Percentiles rank a stretch among this genome's conserved stretches.
Evolutionary conservation across 352 stramenopile species (phyloP).

Genomic region (Phytophthora europaea): DNA sequence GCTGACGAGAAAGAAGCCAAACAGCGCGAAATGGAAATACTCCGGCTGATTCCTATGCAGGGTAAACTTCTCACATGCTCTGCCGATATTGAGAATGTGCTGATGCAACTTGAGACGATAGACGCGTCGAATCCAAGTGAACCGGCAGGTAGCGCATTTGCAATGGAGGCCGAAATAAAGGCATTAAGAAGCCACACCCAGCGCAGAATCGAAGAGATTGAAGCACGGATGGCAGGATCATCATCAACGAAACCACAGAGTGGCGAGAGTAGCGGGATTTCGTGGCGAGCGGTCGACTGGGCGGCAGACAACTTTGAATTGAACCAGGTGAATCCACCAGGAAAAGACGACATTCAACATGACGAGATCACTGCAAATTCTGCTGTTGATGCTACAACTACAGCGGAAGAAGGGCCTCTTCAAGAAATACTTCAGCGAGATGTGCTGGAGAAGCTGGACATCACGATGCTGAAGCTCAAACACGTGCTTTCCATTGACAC

Average conservation of each 20-base stretch:
- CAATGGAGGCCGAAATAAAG: constrained; percentile 28
- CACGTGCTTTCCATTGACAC: constrained; percentile 60
- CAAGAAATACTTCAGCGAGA: constrained; percentile 54
- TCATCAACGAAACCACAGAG: neutral
- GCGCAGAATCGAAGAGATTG: constrained; percentile 45
- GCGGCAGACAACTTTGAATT: constrained; percentile 28
- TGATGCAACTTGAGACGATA: constrained; percentile 46
- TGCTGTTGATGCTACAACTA: neutral
- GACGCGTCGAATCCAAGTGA: constrained; percentile 6
- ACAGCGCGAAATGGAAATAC: constrained; percentile 51
- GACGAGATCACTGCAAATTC: neutral
- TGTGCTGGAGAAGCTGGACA: constrained; percentile 67
- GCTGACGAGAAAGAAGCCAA: constrained; percentile 40
- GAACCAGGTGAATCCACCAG: neutral
- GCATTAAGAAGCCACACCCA: constrained; percentile 30
- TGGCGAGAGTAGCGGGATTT: constrained; percentile 7
- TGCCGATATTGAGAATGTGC: constrained; percentile 53
- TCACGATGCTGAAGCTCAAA: constrained; percentile 72
- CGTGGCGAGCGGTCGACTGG: constrained; percentile 38
- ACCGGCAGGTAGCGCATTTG: neutral
- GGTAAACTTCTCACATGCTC: constrained; percentile 56
- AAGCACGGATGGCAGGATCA: constrained; percentile 27
- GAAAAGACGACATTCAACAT: neutral
- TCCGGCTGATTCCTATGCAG: constrained; percentile 55
- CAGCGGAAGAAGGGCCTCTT: constrained; percentile 18